Base-by-base conservation (phyloP, 169 alveolate species). In the Cytauxzoon felis region DNA sequence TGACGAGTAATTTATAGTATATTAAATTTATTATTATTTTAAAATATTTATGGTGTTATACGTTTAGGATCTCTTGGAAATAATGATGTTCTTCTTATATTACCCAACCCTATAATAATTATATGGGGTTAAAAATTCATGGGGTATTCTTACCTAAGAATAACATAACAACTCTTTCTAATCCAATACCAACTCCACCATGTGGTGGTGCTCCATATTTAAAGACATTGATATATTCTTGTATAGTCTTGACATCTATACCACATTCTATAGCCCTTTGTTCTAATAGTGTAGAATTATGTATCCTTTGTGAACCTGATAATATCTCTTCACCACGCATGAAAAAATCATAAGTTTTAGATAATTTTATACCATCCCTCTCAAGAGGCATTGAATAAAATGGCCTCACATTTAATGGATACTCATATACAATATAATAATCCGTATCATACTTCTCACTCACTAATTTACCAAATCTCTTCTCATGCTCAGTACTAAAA, bases 1-100 rank as follows among this genome's bases (percentile, higher is more conserved):
- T 32, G 61, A 3, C 48, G 4, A 32, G 18, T n/a, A 32, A 63
- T 32, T 26, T 5, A 1, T 51, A 5, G 5, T 38, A 13, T 13
- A 38, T 13, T 13, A 13, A 38, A 13, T 13, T 38, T 13, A 13
- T 13, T 13, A 38, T 13, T 13, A 13, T 13, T 13, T 13, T 38
- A 38, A 13, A 30, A 24, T 23, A 9, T 23, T 90, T 88, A 96
- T 11, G 99, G 99, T 26, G 94, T 88, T 47, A 97, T 88, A 56
- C 99, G 91, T 81, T 92, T 95, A 29, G 99, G 99, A 81, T 96
- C 99, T 82, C 99, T 93, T 3, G 99, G 99, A 94, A 97, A 97
- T 88, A 97, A 83, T 21, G 98, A 95, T 30, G 98, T 89, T 79
- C 93, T 95, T 69, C 99, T 92, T 68, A 98, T 93, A 88, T 98